These are phyloP conservation scores for Cucurbitaria berberidis DNA, from an alignment of 2,329 filamentous ascomycete genomes.

Conservation along the genomic window DNA sequence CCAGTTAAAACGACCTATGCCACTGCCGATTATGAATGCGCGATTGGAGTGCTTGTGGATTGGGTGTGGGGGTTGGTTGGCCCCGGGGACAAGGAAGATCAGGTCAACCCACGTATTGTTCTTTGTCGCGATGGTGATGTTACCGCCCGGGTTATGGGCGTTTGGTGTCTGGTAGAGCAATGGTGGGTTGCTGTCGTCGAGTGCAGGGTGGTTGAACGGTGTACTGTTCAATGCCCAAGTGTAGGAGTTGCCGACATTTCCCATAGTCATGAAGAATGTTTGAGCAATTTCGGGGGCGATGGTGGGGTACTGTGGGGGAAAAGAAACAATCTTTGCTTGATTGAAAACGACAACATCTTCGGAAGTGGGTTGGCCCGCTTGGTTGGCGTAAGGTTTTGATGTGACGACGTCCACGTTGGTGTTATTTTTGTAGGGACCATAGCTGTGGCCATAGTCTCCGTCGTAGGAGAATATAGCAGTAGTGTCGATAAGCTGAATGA, in stretches of 20 bases:
- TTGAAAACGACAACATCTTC: constrained; percentile 50
- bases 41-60: constrained; percentile 71
- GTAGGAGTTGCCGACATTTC: constrained; percentile 52
- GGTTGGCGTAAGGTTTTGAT: constrained; percentile 55
- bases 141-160: constrained; percentile 39
- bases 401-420: constrained; percentile 1
- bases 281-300: constrained; percentile 54
- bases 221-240: constrained; percentile 61
- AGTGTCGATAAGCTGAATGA: constrained; percentile 63
- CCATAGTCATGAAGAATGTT: constrained; percentile 51
- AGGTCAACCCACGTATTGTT: constrained; percentile 46
- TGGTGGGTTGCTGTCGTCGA: constrained; percentile 50
- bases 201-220: constrained; percentile 44
- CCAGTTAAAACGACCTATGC: constrained; percentile 58
- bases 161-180: constrained; percentile 54
- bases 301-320: constrained; percentile 51
- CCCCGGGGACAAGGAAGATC: constrained; percentile 29
- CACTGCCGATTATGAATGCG: constrained; percentile 63
- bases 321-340: constrained; percentile 54
- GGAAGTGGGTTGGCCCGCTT: constrained; percentile 55
- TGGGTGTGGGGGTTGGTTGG: constrained; percentile 60
- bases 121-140: constrained; percentile 52
- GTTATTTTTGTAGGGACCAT: constrained; percentile 15
- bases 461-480: constrained; percentile 57
- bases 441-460: constrained; percentile 1